Evolutionary conservation across 164 flowering plant species (phyloP), one percentile per base, ranked within the genome.

Genomic region (Dillenia suffruticosa): DNA sequence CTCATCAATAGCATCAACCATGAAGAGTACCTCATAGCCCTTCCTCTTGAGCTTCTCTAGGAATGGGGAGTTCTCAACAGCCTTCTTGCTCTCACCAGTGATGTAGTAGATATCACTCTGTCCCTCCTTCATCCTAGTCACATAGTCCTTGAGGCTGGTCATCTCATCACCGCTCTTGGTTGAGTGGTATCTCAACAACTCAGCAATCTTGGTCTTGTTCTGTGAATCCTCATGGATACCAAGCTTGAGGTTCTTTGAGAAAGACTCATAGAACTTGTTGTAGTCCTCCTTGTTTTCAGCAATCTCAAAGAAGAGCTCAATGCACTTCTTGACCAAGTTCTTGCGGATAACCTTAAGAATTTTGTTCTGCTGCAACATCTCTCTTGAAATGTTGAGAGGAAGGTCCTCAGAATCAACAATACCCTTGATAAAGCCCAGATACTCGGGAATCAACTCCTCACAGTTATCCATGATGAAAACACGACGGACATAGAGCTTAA

Each of bases 1-100:
- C 69, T 84, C 88, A 70, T 84, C 88, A 58, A 84, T 84, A 22
- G 88, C 88, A 65, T 84, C 88, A 59, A 84, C 88, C 88, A 84
- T 84, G 80, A 40, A 82, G 3, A 84, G 74, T 1, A 84, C 88
- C 52, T 84, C 88, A 59, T 74, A 76, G 1, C 88, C 88, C 79
- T 73, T 84, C 80, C 74, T 81, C 79, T 81, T 81, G 57, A 81
- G 65, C 75, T 59, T 74, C 74, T 81, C 84, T 11, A 81, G 74
- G 74, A 81, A 81, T 0, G 84, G 84, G 9, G 84, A 81, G 66
- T 78, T 81, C 74, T 81, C 84, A 22, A 81, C 84, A 26, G 84
- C 84, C 67, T 81, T 81, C 73, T 78, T 78, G 71, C 79, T 75
- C 62, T 78, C 82, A 32, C 82, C 82, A 58, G 82, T 78, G 55